phyloP scores from a whole-genome alignment of 2,329 filamentous ascomycete genomes.

The Stemphylium beticola region DNA sequence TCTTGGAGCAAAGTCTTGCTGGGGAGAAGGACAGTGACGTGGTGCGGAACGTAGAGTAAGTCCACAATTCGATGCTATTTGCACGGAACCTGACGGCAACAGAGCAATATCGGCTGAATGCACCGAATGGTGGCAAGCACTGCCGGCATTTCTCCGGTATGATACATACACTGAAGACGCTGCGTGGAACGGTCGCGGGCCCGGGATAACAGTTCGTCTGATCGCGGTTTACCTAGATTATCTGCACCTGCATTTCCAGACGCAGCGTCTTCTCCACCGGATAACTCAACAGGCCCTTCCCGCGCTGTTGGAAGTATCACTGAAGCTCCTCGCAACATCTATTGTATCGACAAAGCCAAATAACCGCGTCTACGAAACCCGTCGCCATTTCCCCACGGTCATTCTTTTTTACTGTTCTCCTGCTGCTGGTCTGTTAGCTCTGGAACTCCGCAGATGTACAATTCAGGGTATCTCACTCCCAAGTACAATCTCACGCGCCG shows the following conservation, averaged over 20 bases:
- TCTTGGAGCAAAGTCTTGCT: conserved; percentile 42
- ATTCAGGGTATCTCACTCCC: conserved; percentile 41
- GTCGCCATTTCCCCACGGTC: conserved; percentile 42
- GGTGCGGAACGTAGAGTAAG: conserved; percentile 39
- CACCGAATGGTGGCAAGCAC: conserved; percentile 34
- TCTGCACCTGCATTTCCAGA: conserved; percentile 43
- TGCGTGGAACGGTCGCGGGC: conserved; percentile 36
- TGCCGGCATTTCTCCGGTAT: conserved; percentile 43
- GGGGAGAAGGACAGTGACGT: conserved; percentile 39
- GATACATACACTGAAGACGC: conserved; percentile 43
- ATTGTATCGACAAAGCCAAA: conserved; percentile 42
- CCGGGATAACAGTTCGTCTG: conserved; percentile 33
- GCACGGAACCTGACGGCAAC: conserved; percentile 3
- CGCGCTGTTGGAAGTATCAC: conserved; percentile 39
- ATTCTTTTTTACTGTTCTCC: conserved; percentile 47
- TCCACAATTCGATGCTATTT: not conserved
- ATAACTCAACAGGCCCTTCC: conserved; percentile 42
- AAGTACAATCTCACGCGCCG: conserved; percentile 39
- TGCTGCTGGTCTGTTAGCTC: conserved; percentile 43
- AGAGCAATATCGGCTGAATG: conserved; percentile 39
- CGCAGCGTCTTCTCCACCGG: conserved; percentile 42
- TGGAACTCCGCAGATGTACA: conserved; percentile 44
- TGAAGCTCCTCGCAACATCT: conserved; percentile 41
- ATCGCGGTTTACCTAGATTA: conserved; percentile 44
- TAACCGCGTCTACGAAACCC: conserved; percentile 37